Conservation (phyloP, 2,329 filamentous ascomycete genomes). For the Camillea tinctor region DNA sequence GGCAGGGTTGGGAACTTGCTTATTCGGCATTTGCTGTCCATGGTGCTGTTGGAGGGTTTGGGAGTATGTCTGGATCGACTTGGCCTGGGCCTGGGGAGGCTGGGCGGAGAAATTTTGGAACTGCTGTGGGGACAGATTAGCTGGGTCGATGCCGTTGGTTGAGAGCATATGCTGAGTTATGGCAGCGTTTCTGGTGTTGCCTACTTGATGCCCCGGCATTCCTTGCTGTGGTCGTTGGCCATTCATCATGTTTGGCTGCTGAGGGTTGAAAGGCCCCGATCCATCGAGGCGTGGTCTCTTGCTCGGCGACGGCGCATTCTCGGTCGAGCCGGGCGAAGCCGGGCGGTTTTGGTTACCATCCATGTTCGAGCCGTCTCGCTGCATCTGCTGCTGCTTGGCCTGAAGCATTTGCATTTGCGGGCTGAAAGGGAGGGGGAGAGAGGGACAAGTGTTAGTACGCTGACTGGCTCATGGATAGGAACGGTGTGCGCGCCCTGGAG, state of each 20-base stretch:
- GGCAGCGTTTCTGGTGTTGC: constrained; percentile 42
- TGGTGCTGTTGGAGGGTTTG: constrained; percentile 82
- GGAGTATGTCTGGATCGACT: constrained; percentile 85
- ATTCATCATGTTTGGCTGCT: constrained; percentile 70
- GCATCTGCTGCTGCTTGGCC: constrained; percentile 75
- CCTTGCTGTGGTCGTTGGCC: constrained; percentile 65
- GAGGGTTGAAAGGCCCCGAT: constrained; percentile 68
- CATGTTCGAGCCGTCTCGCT: constrained; percentile 82
- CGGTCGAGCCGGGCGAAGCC: constrained; percentile 76
- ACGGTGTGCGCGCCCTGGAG: not conserved
- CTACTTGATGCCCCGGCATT: constrained; percentile 71
- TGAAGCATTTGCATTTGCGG: constrained; percentile 72
- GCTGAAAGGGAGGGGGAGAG: constrained; percentile 35
- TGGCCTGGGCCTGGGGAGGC: constrained; percentile 65
- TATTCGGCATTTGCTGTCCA: constrained; percentile 75
- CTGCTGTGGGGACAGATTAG: constrained; percentile 71
- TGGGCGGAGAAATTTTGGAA: constrained; percentile 63
- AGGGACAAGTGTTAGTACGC: constrained; percentile 16
- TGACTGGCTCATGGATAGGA: not conserved
- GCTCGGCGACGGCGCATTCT: constrained; percentile 88
- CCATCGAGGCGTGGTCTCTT: constrained; percentile 84
- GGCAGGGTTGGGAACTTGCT: constrained; percentile 71
- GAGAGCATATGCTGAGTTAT: constrained; percentile 60
- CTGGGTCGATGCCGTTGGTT: constrained; percentile 72
- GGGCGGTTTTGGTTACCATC: constrained; percentile 80